Percentiles rank a stretch among this genome's conserved stretches.
phyloP scores from a whole-genome alignment of 495 filamentous ascomycete genomes.

The Penicillium tannophilum region DNA sequence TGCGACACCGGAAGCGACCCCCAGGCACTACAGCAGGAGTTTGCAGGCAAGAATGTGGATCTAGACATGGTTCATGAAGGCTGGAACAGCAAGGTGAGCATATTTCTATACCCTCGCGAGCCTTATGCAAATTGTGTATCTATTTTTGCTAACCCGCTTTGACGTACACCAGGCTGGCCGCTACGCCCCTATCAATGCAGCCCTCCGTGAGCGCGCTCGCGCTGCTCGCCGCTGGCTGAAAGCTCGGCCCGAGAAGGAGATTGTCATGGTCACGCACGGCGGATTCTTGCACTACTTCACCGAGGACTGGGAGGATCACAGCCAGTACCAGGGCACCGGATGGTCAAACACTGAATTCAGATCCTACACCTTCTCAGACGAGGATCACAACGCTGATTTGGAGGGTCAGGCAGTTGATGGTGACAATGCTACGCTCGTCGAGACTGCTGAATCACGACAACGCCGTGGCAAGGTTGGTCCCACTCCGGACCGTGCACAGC shows the following conservation, averaged over 20 bases:
- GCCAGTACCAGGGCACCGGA: constrained; percentile 65
- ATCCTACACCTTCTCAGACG: constrained; percentile 67
- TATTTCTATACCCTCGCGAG: not conserved
- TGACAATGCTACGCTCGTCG: constrained; percentile 62
- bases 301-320: constrained; percentile 73
- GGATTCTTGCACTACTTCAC: constrained; percentile 78
- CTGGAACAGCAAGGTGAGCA: constrained; percentile 69
- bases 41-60: constrained; percentile 64
- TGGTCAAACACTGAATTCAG: constrained; percentile 86
- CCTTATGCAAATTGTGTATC: not conserved
- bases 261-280: constrained; percentile 77
- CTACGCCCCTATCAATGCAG: constrained; percentile 60
- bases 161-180: constrained; percentile 31
- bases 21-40: constrained; percentile 61
- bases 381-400: constrained; percentile 38
- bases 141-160: not conserved
- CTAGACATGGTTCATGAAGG: constrained; percentile 57
- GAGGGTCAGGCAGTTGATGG: constrained; percentile 44
- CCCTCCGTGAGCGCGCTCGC: constrained; percentile 64
- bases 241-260: constrained; percentile 53
- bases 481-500: constrained; percentile 38
- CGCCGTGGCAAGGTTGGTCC: constrained; percentile 54
- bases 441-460: constrained; percentile 60
- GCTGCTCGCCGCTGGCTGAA: constrained; percentile 70
- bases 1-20: constrained; percentile 76